Conservation (phyloP, 2,329 filamentous ascomycete genomes). For the Botryosphaeria dothidea region DNA sequence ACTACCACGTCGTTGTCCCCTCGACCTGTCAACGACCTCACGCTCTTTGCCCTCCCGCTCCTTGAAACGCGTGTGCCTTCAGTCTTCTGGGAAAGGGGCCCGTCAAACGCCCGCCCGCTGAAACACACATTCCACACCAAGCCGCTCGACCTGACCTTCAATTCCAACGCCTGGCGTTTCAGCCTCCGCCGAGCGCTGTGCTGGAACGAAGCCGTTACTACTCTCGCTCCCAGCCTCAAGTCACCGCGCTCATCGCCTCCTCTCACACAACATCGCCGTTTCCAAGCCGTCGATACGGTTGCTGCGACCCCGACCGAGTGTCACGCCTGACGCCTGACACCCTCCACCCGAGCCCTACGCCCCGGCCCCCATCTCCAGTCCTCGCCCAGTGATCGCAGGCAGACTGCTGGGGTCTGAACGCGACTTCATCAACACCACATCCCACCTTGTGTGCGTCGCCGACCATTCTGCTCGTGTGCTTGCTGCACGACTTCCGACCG, state of each 20-base stretch:
- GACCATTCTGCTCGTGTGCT: not conserved
- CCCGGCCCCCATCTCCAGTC: not conserved
- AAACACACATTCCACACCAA: constrained; percentile 38
- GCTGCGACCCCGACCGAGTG: constrained; percentile 9
- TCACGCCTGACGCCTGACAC: constrained; percentile 6
- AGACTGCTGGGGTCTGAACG: constrained; percentile 11
- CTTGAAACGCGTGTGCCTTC: constrained; percentile 18
- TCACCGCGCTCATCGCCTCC: not conserved
- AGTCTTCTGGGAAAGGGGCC: constrained; percentile 30
- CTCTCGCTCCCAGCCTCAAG: constrained; percentile 4
- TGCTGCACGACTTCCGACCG: constrained; percentile 1
- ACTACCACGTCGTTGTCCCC: constrained; percentile 12
- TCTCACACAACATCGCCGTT: not conserved
- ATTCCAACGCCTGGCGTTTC: constrained; percentile 41
- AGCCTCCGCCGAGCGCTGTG: constrained; percentile 22
- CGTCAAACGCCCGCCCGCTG: constrained; percentile 25
- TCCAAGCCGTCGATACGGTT: not conserved
- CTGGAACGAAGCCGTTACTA: constrained; percentile 13
- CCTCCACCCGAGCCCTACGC: not conserved
- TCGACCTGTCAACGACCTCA: constrained; percentile 10
- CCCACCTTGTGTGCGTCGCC: not conserved
- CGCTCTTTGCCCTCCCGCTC: constrained; percentile 20
- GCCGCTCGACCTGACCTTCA: constrained; percentile 23
- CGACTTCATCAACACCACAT: constrained; percentile 7
- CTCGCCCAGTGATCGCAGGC: constrained; percentile 12